phyloP scores from a whole-genome alignment of 768 basidiomycete genomes.

The Mycena vitilis region DNA sequence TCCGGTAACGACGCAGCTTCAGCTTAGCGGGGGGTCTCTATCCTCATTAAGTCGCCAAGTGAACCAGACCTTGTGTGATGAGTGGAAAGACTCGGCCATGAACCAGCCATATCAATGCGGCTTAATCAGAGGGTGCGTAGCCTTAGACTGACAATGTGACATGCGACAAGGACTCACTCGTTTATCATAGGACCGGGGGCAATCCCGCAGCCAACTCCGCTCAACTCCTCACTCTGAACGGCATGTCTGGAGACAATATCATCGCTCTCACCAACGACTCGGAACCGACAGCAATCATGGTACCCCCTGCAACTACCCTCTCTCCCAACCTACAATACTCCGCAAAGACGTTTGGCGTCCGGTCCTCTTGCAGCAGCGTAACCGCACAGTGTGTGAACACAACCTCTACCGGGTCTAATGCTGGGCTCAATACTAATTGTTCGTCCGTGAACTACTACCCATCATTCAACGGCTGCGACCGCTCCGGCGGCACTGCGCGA shows the following conservation, averaged over 20 bases:
- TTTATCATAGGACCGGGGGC: not conserved
- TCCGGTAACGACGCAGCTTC: not conserved
- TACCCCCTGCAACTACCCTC: not conserved
- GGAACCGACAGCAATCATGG: conserved; percentile 29
- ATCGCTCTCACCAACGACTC: conserved; percentile 22
- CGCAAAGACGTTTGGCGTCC: conserved; percentile 8
- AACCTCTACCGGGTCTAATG: not conserved
- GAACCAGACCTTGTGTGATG: conserved; percentile 15
- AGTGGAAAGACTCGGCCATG: not conserved
- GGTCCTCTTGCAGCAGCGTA: conserved; percentile 8
- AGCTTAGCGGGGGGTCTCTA: not conserved
- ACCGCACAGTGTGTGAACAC: not conserved
- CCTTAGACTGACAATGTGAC: not conserved
- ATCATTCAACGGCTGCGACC: not conserved
- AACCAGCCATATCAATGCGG: conserved; percentile 28
- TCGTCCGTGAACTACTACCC: not conserved
- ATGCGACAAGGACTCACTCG: too few relatives aligned
- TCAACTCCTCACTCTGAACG: conserved; percentile 12
- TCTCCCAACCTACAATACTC: not conserved
- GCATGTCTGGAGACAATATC: not conserved
- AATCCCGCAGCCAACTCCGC: not conserved
- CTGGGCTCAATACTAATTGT: not conserved
- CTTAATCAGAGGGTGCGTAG: conserved; percentile 8
- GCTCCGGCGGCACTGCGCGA: not conserved
- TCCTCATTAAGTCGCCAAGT: not conserved